Percentiles rank a stretch among this genome's conserved stretches.
Evolutionary conservation across 1,139 yeast species (phyloP).

Genomic region (Wickerhamiella infanticola): DNA sequence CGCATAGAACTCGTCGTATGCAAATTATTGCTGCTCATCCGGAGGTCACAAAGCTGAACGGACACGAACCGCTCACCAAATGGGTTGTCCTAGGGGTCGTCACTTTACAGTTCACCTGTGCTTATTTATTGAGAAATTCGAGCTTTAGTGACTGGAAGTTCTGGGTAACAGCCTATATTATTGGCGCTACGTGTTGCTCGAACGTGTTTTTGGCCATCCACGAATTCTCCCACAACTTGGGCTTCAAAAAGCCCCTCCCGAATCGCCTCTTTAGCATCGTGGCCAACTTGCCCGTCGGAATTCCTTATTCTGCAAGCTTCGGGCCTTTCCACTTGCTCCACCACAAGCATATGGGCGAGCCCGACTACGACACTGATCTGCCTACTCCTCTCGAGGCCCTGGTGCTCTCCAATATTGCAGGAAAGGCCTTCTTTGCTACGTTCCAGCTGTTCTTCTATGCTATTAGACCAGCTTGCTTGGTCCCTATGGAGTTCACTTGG

Average conservation of each 20-base stretch:
- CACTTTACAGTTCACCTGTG: constrained; percentile 43
- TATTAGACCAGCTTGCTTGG: constrained; percentile 73
- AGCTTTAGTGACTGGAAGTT: constrained; percentile 41
- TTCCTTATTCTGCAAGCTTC: constrained; percentile 82
- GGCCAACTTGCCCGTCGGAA: constrained; percentile 72
- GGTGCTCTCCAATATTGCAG: constrained; percentile 57
- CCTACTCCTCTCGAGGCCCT: constrained; percentile 70
- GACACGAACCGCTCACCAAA: constrained; percentile 76
- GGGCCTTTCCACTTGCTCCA: constrained; percentile 86
- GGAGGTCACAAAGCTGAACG: constrained; percentile 62
- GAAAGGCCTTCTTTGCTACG: constrained; percentile 82
- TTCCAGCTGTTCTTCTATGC: constrained; percentile 85
- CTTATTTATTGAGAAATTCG: constrained; percentile 44
- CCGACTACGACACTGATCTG: constrained; percentile 66
- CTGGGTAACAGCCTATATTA: constrained; percentile 47
- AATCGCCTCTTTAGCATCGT: constrained; percentile 66
- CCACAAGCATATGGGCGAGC: constrained; percentile 85
- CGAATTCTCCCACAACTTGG: constrained; percentile 71
- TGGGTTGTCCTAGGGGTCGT: constrained; percentile 57
- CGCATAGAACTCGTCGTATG: constrained; percentile 63
- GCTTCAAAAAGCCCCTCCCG: constrained; percentile 64
- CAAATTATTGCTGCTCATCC: constrained; percentile 63
- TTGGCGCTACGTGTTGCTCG: constrained; percentile 80
- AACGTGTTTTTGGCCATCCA: constrained; percentile 78
- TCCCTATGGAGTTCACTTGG: constrained; percentile 56